Percentiles rank a stretch among this genome's conserved stretches.
phyloP scores from a whole-genome alignment of 352 stramenopile genomes.

The Phytopythium delawarense region DNA sequence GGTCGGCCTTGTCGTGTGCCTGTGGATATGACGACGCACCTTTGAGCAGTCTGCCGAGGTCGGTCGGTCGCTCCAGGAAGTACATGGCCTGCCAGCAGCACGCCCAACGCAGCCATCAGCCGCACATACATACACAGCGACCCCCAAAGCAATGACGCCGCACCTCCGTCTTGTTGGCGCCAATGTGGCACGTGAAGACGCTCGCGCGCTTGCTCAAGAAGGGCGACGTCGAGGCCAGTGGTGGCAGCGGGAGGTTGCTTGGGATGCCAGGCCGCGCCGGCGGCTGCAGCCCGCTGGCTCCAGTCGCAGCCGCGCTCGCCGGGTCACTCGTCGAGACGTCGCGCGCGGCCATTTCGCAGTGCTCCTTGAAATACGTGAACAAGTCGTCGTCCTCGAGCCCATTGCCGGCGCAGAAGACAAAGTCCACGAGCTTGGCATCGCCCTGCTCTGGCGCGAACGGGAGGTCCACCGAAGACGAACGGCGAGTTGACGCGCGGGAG shows the following conservation, averaged over 20 bases:
- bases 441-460: constrained; percentile 1
- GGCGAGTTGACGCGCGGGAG: neutral
- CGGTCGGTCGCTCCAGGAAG: constrained; percentile 50
- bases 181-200: constrained; percentile 75
- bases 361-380: constrained; percentile 81
- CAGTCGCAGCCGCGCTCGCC: neutral
- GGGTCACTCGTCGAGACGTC: constrained; percentile 4
- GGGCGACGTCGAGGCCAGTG: constrained; percentile 9
- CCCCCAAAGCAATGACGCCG: neutral
- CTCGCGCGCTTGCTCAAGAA: constrained; percentile 35
- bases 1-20: neutral
- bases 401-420: constrained; percentile 84
- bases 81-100: constrained; percentile 50
- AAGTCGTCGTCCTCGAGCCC: constrained; percentile 83
- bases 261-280: neutral
- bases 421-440: constrained; percentile 49
- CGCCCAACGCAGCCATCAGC: neutral
- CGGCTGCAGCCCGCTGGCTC: neutral
- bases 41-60: constrained; percentile 54
- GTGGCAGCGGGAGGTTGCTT: constrained; percentile 9
- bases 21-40: constrained; percentile 16
- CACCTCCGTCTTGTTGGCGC: constrained; percentile 68
- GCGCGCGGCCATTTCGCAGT: constrained; percentile 37
- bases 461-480: constrained; percentile 1
- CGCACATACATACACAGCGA: neutral